Percentiles rank a stretch among this genome's conserved stretches.
Conservation (phyloP, 495 filamentous ascomycete species). For the Penicillium longicatenatum region DNA sequence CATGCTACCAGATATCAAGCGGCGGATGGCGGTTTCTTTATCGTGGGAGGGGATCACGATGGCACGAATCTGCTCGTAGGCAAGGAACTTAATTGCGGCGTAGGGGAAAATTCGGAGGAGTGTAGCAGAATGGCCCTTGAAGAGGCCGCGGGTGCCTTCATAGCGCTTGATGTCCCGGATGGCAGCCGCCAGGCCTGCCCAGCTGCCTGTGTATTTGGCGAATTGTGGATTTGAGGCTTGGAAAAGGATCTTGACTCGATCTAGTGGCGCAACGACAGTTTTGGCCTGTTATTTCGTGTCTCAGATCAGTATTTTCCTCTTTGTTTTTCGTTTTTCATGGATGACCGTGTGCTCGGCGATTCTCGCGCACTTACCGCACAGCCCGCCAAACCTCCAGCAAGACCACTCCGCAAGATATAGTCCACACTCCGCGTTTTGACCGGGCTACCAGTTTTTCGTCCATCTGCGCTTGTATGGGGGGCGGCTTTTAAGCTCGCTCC, state of each 20-base stretch:
- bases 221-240: slow-evolving; percentile 94
- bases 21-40: slow-evolving; percentile 78
- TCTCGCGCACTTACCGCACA: slow-evolving; percentile 65
- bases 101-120: slow-evolving; percentile 96
- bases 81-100: slow-evolving; percentile 94
- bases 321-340: slow-evolving; percentile 1
- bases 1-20: slow-evolving; percentile 74
- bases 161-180: slow-evolving; percentile 78
- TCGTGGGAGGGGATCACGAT: slow-evolving; percentile 66
- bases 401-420: slow-evolving; percentile 76
- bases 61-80: slow-evolving; percentile 91
- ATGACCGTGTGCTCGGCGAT: not conserved
- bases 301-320: not conserved
- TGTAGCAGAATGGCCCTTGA: slow-evolving; percentile 91
- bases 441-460: slow-evolving; percentile 24
- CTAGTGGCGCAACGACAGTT: slow-evolving; percentile 91
- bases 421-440: slow-evolving; percentile 73
- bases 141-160: slow-evolving; percentile 77
- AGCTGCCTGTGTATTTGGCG: slow-evolving; percentile 84
- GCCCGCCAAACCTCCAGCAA: slow-evolving; percentile 87
- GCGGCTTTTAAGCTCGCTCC: slow-evolving; percentile 15
- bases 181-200: slow-evolving; percentile 75
- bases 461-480: slow-evolving; percentile 13
- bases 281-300: slow-evolving; percentile 66
- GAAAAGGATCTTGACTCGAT: slow-evolving; percentile 98